phyloP scores from a whole-genome alignment of 495 filamentous ascomycete species.

The Monascus purpureus region DNA sequence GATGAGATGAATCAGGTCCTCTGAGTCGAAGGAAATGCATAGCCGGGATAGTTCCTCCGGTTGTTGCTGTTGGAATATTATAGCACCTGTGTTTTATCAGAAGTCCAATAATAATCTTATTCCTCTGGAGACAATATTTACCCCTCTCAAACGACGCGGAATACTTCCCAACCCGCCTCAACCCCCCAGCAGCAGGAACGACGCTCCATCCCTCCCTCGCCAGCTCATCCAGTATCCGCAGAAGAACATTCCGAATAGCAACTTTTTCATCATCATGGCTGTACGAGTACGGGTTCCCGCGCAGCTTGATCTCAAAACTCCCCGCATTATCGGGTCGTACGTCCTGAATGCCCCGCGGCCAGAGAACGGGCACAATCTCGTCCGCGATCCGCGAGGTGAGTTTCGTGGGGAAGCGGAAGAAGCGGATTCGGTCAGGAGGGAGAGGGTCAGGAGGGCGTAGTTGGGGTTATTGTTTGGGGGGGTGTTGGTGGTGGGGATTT shows the following conservation, averaged over 20 bases:
- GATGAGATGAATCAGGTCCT: slow-evolving; percentile 6
- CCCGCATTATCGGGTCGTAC: slow-evolving; percentile 1
- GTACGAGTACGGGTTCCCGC: slow-evolving; percentile 6
- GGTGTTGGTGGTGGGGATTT: slow-evolving; percentile 1
- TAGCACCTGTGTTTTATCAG: background rate
- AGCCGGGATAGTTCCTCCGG: slow-evolving; percentile 3
- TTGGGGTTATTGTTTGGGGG: background rate
- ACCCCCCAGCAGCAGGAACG: slow-evolving; percentile 1
- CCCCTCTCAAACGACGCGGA: slow-evolving; percentile 2
- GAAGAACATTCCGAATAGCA: slow-evolving; percentile 2
- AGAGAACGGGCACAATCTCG: too few species aligned
- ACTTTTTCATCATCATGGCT: slow-evolving; percentile 5
- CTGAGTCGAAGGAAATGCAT: slow-evolving; percentile 6
- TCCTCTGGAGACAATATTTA: background rate
- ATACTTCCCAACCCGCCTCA: slow-evolving; percentile 5
- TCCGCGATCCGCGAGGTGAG: slow-evolving; percentile 2
- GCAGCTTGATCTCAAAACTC: slow-evolving; percentile 5
- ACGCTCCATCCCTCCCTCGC: slow-evolving; percentile 7
- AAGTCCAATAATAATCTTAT: too few species aligned
- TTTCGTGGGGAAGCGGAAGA: slow-evolving; percentile 5
- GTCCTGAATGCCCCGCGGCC: slow-evolving; percentile 7
- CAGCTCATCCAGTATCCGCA: slow-evolving; percentile 4
- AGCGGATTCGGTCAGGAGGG: slow-evolving; percentile 5
- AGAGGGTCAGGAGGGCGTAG: slow-evolving; percentile 3
- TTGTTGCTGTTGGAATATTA: slow-evolving; percentile 2